Conservation (phyloP, 2,329 filamentous ascomycete genomes). For the Pseudomassariella vexata region DNA sequence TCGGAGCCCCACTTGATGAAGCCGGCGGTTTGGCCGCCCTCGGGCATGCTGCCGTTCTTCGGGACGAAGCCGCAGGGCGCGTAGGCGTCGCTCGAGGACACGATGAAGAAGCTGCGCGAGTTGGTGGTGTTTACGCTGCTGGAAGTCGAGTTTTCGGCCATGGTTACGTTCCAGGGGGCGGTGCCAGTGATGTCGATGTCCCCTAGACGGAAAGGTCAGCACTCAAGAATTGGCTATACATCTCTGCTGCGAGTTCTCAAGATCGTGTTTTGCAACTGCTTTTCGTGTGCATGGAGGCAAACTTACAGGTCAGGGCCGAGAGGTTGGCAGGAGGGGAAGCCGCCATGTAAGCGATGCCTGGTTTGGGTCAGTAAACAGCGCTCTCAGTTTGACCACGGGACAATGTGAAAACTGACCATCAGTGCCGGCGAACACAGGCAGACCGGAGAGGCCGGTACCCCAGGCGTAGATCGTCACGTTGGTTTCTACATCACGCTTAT, state of each 20-base stretch:
- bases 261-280: too few species aligned
- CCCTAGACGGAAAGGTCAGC: background rate
- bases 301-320: too few species aligned
- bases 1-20: background rate
- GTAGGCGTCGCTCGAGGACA: background rate
- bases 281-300: too few species aligned
- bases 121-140: too few species aligned
- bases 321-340: too few species aligned
- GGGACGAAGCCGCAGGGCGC: background rate
- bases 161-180: background rate
- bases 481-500: background rate
- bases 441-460: background rate
- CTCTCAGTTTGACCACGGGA: too few species aligned
- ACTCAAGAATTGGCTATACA: too few species aligned
- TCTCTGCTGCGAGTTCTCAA: too few species aligned
- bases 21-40: background rate
- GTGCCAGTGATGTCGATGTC: background rate
- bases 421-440: background rate
- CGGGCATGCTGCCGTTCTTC: background rate
- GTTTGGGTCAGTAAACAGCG: too few species aligned
- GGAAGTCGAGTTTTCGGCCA: too few species aligned
- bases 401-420: too few species aligned
- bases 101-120: background rate
- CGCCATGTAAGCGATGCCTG: too few species aligned
- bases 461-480: constrained; percentile 1